phyloP scores from a whole-genome alignment of 2,329 filamentous ascomycete genomes.

The Colletotrichum sp. region DNA sequence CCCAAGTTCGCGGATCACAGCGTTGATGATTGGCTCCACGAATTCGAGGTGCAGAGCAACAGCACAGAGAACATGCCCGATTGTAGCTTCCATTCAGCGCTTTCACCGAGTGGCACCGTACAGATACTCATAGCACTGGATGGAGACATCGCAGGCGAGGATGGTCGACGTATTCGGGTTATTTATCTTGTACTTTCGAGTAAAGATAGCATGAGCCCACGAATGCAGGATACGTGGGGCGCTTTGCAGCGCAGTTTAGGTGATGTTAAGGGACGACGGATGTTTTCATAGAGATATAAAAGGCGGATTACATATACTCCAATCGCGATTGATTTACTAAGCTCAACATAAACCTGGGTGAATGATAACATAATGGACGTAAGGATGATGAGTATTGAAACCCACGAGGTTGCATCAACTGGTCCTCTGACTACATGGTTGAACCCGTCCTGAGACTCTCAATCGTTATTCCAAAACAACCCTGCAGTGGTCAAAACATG shows the following conservation, averaged over 20 bases:
- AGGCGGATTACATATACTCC: fast-evolving
- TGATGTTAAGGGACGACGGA: background rate
- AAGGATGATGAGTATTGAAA: background rate
- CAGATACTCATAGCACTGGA: background rate
- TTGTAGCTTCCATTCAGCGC: background rate
- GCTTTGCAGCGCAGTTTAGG: background rate
- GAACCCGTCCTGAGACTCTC: background rate
- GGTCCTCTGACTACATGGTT: background rate
- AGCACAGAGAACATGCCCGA: background rate
- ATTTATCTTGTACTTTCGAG: background rate
- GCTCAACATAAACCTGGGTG: fast-evolving
- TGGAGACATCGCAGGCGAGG: background rate
- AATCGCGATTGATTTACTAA: background rate
- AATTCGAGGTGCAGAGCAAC: background rate
- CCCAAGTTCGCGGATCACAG: background rate
- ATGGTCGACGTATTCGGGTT: slow-evolving; percentile 17
- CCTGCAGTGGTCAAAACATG: background rate
- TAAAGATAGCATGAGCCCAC: background rate
- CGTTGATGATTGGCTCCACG: background rate
- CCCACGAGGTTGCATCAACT: background rate
- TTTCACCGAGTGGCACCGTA: background rate
- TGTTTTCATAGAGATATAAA: background rate
- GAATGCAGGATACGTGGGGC: background rate
- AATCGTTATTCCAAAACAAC: background rate
- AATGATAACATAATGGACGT: background rate